A percentile compares a stretch with the other conserved stretches of the same genome.
phyloP scores from a whole-genome alignment of 1,284 basidiomycete species.

The Apiotrichum laibachii region DNA sequence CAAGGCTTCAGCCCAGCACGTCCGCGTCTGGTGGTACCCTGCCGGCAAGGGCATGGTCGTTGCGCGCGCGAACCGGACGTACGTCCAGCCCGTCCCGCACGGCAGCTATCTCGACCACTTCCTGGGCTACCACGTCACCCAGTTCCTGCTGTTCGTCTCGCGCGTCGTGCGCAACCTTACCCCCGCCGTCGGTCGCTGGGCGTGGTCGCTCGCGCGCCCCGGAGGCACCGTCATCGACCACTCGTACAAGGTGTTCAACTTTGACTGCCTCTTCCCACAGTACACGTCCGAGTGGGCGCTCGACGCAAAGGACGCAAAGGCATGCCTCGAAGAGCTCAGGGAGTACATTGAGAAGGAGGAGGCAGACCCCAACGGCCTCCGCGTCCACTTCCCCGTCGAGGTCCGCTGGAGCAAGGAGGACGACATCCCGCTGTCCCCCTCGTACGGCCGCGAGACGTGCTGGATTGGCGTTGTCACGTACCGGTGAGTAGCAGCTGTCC shows the following conservation, averaged over 20 bases:
- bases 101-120: conserved; percentile 59
- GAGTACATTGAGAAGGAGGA: conserved; percentile 72
- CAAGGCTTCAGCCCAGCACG: conserved; percentile 71
- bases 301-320: conserved; percentile 52
- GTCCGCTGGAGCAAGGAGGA: conserved; percentile 84
- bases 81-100: conserved; percentile 59
- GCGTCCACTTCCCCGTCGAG: conserved; percentile 91
- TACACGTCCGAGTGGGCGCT: conserved; percentile 93
- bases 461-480: conserved; percentile 97
- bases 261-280: conserved; percentile 74
- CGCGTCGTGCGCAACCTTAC: conserved; percentile 46
- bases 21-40: conserved; percentile 94
- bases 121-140: conserved; percentile 73
- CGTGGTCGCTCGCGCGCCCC: conserved; percentile 44
- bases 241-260: conserved; percentile 74
- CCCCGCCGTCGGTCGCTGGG: conserved; percentile 47
- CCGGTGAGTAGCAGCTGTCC: conserved; percentile 52
- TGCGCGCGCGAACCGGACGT: conserved; percentile 70
- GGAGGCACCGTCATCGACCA: conserved; percentile 60
- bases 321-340: conserved; percentile 70
- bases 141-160: conserved; percentile 69
- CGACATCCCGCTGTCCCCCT: conserved; percentile 91
- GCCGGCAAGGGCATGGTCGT: conserved; percentile 71
- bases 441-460: conserved; percentile 72
- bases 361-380: conserved; percentile 65